Percentiles rank a stretch among this genome's conserved stretches.
Conservation (phyloP, 1,284 basidiomycete genomes). For the Athelia sp. region DNA sequence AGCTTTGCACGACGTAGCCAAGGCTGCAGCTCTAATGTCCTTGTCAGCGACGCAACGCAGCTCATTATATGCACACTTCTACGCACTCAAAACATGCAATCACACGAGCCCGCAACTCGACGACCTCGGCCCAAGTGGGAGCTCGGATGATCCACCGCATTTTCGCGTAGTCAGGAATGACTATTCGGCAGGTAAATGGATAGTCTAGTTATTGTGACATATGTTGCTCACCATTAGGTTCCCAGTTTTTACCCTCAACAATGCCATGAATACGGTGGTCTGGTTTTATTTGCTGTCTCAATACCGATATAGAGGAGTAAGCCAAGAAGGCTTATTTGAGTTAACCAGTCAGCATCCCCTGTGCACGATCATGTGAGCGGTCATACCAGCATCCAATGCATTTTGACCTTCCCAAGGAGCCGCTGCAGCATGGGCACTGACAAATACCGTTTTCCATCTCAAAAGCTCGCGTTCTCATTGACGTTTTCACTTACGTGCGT, state of each 20-base stretch:
- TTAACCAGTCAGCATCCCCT: no score
- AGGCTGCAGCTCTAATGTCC: conserved; percentile 54
- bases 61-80: neutral
- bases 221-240: conserved; percentile 49
- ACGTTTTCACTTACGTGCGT: conserved; percentile 43
- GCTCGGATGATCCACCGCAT: conserved; percentile 67
- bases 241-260: conserved; percentile 56
- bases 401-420: conserved; percentile 83
- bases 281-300: conserved; percentile 71
- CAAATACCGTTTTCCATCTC: conserved; percentile 16
- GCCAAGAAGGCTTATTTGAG: conserved; percentile 49
- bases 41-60: conserved; percentile 9
- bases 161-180: conserved; percentile 75
- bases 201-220: conserved; percentile 1
- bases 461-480: conserved; percentile 7
- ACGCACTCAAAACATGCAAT: conserved; percentile 55
- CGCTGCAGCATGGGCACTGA: conserved; percentile 68
- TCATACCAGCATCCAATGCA: conserved; percentile 67
- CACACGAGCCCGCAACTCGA: conserved; percentile 43
- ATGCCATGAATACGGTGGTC: conserved; percentile 67
- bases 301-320: conserved; percentile 68
- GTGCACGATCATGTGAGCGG: no score
- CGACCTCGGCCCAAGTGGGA: conserved; percentile 52
- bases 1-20: conserved; percentile 65
- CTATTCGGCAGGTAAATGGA: conserved; percentile 26